Percentiles rank a stretch among this genome's conserved stretches.
phyloP scores from a whole-genome alignment of 1,284 basidiomycete species.

The Coniferiporia weirii region DNA sequence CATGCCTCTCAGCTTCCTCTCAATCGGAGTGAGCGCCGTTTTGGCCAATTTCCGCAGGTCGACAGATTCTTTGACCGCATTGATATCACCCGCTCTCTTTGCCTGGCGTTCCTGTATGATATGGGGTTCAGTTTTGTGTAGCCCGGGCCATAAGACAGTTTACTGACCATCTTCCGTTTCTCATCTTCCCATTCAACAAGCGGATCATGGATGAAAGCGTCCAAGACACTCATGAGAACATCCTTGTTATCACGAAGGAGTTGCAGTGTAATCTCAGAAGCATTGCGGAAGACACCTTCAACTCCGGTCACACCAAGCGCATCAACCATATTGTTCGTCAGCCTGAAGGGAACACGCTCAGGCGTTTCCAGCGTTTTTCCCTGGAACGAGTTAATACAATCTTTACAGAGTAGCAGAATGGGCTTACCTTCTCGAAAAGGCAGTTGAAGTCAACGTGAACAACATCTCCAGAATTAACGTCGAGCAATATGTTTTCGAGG shows the following conservation, averaged over 20 bases:
- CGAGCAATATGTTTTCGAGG: slow-evolving; percentile 95
- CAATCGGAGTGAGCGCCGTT: slow-evolving; percentile 73
- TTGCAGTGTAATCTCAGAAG: slow-evolving; percentile 89
- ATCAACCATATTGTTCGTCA: slow-evolving; percentile 93
- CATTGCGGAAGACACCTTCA: slow-evolving; percentile 91
- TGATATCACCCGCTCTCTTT: slow-evolving; percentile 33
- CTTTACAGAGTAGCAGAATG: background rate
- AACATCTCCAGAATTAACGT: slow-evolving; percentile 83
- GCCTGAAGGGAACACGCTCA: slow-evolving; percentile 91
- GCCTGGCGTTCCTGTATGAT: slow-evolving; percentile 33
- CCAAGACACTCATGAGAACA: slow-evolving; percentile 92
- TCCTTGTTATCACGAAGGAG: slow-evolving; percentile 90
- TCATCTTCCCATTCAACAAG: slow-evolving; percentile 94
- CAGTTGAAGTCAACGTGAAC: slow-evolving; percentile 99
- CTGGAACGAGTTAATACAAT: slow-evolving; percentile 31
- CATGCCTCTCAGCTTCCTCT: slow-evolving; percentile 78
- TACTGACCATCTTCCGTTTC: slow-evolving; percentile 50
- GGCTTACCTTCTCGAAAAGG: slow-evolving; percentile 85
- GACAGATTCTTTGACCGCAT: slow-evolving; percentile 41
- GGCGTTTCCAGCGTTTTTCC: slow-evolving; percentile 87
- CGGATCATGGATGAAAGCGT: slow-evolving; percentile 97
- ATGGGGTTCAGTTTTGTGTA: background rate
- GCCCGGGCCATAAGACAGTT: background rate
- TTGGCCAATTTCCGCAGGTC: slow-evolving; percentile 65
- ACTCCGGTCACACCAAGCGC: slow-evolving; percentile 92